phyloP scores from a whole-genome alignment of 2,329 filamentous ascomycete genomes.

The Arachnomyces sp. region DNA sequence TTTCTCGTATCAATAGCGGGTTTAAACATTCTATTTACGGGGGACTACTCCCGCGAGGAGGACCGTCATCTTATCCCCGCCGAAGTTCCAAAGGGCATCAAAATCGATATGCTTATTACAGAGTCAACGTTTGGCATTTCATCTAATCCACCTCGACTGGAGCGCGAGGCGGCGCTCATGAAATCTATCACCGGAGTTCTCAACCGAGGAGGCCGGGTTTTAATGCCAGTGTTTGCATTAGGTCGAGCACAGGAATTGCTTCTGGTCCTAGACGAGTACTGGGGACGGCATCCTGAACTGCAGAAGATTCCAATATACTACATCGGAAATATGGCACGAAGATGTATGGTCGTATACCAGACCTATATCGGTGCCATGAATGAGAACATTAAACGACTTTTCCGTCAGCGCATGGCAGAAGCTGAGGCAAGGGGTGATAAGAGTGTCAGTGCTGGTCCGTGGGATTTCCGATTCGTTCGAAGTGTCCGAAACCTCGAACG shows the following conservation, averaged over 20 bases:
- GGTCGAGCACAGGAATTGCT: conserved; percentile 90
- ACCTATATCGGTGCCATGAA: conserved; percentile 99
- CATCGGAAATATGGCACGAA: conserved; percentile 85
- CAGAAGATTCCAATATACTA: conserved; percentile 96
- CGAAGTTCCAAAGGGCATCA: conserved; percentile 77
- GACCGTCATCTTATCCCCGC: conserved; percentile 94
- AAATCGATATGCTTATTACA: conserved; percentile 92
- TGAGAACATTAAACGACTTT: conserved; percentile 95
- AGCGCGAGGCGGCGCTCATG: conserved; percentile 89
- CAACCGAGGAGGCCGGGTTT: conserved; percentile 81
- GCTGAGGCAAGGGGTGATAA: conserved; percentile 76
- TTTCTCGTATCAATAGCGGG: conserved; percentile 96
- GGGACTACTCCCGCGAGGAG: conserved; percentile 92
- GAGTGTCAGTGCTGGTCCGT: conserved; percentile 62
- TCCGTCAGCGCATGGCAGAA: conserved; percentile 84
- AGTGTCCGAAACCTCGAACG: conserved; percentile 87
- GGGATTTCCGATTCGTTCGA: conserved; percentile 94
- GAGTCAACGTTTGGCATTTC: conserved; percentile 97
- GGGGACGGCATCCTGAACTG: conserved; percentile 79
- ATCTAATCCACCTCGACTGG: conserved; percentile 80
- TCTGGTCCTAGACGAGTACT: conserved; percentile 93
- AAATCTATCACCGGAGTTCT: conserved; percentile 88
- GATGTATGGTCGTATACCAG: conserved; percentile 98
- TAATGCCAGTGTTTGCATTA: conserved; percentile 93
- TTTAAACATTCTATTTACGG: conserved; percentile 93